These are phyloP conservation scores for Colletotrichum zoysiae DNA, from an alignment of 2,329 filamentous ascomycete species.

Conservation along the genomic window DNA sequence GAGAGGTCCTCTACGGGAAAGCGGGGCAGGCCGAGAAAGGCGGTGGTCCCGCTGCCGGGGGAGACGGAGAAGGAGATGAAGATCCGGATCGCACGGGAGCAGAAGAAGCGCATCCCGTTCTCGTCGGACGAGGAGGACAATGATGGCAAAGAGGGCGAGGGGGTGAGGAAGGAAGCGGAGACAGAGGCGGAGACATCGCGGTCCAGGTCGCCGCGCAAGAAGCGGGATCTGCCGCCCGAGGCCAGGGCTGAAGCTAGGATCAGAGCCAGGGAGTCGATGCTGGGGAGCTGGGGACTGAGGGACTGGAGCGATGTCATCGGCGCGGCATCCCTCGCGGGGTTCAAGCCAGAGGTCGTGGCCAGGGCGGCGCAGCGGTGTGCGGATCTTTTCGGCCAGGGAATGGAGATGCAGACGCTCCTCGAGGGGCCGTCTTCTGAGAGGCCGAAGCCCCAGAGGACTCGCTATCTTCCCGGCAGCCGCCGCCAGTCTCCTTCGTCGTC, in stretches of 20 bases:
- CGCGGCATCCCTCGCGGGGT: slow-evolving; percentile 80
- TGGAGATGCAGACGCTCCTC: slow-evolving; percentile 71
- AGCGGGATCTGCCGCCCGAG: slow-evolving; percentile 26
- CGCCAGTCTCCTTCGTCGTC: background rate
- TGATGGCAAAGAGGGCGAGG: slow-evolving; percentile 38
- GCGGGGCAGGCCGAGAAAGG: slow-evolving; percentile 57
- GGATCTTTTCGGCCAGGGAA: slow-evolving; percentile 78
- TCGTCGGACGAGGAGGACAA: slow-evolving; percentile 42
- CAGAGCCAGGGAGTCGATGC: slow-evolving; percentile 45
- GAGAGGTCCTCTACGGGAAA: slow-evolving; percentile 32
- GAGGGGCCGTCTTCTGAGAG: slow-evolving; percentile 47
- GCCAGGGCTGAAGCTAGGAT: slow-evolving; percentile 40
- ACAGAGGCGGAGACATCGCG: slow-evolving; percentile 19
- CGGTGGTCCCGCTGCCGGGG: slow-evolving; percentile 54
- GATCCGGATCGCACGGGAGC: slow-evolving; percentile 60
- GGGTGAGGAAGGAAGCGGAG: slow-evolving; percentile 14
- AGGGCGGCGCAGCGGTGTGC: slow-evolving; percentile 81
- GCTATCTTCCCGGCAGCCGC: slow-evolving; percentile 5
- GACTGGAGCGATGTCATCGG: slow-evolving; percentile 92
- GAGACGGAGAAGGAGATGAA: slow-evolving; percentile 62
- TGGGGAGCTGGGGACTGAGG: slow-evolving; percentile 61
- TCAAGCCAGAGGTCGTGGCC: slow-evolving; percentile 73
- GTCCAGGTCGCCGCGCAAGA: slow-evolving; percentile 42
- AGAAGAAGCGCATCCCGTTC: slow-evolving; percentile 38
- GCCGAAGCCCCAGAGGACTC: slow-evolving; percentile 26